Base-by-base conservation (phyloP, 1,284 basidiomycete genomes). In the Cryptococcus sp. region DNA sequence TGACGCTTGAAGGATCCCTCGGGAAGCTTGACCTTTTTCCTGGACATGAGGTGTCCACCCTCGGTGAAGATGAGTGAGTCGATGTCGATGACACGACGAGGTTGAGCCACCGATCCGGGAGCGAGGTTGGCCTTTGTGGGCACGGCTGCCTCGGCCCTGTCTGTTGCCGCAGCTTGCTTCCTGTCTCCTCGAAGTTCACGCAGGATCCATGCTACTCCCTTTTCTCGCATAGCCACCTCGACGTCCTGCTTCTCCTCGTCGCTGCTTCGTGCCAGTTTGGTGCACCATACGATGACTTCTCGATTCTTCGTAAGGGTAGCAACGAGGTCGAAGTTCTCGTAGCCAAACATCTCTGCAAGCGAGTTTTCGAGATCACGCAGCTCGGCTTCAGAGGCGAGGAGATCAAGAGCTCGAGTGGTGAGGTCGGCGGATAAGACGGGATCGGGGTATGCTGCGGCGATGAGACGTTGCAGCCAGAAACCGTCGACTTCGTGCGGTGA, bases 221-320 rank as follows among this genome's bases (percentile, higher is more conserved):
- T 94, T 81, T 99, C 96, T 49, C 96, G 85, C 95, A 99, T 99
- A 0, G 91, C 92, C 2, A 99, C 96, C 79, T 99, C 93, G 40
- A 98, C 85, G 71, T 99, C 93, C 56, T 95, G 87, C 55, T 89
- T 86, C 75, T 94, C 93, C 57, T 98, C 89, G 0, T 90, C 91
- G 68, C 90, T 88, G 52, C 89, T 89, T 46, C 94, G 86, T 73
- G 93, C 91, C 49, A 98, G 85, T 77, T 94, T 94, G 45, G 96
- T 99, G 75, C 94, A 98, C 96, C 96, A 99, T 0, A 98, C 92
- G 52, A 99, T 84, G 57, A 93, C 88, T 55, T 99, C 96, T 54
- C 94, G 87, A 80, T 99, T 98, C 80, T 94, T 94, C 72, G 95
- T 87, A 73, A 99, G 88, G 55, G 87, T 88, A 25, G 90, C 89